Evolutionary conservation across 2,329 filamentous ascomycete genomes (phyloP).

Genomic region (Ascochyta rabiei): DNA sequence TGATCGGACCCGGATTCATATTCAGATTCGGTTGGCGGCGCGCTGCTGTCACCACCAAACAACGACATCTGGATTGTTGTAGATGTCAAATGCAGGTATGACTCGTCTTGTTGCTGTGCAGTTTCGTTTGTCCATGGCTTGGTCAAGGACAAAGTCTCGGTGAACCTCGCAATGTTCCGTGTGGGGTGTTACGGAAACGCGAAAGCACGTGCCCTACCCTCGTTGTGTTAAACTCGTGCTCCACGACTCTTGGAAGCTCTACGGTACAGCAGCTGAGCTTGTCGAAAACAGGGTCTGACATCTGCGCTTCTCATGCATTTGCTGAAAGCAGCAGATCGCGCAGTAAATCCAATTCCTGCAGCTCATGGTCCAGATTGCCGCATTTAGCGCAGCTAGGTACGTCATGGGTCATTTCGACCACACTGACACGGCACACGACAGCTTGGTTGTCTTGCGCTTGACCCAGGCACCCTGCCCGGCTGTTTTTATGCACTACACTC

Average conservation of each 20-base stretch:
- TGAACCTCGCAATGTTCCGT: background rate
- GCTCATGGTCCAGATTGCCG: constrained; percentile 1
- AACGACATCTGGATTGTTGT: constrained; percentile 45
- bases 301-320: background rate
- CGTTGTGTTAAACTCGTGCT: constrained; percentile 3
- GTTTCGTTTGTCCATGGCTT: constrained; percentile 6
- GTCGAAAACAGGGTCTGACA: constrained; percentile 1
- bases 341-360: background rate
- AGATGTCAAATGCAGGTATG: constrained; percentile 18
- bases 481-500: background rate
- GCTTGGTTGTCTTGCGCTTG: constrained; percentile 11
- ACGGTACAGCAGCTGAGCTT: background rate
- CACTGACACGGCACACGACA: constrained; percentile 8
- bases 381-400: constrained; percentile 9
- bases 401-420: constrained; percentile 16
- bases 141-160: background rate
- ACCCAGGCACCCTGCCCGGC: background rate
- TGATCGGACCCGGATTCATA: constrained; percentile 19
- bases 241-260: background rate
- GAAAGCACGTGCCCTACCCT: constrained; percentile 10
- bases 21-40: constrained; percentile 17
- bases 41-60: constrained; percentile 42
- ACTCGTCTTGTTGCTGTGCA: background rate
- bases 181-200: constrained; percentile 13
- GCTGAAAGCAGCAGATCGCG: background rate